Evolutionary conservation across 2,329 filamentous ascomycete species (phyloP), one percentile per base, ranked within the genome.

Genomic region (Aspergillus sp.): DNA sequence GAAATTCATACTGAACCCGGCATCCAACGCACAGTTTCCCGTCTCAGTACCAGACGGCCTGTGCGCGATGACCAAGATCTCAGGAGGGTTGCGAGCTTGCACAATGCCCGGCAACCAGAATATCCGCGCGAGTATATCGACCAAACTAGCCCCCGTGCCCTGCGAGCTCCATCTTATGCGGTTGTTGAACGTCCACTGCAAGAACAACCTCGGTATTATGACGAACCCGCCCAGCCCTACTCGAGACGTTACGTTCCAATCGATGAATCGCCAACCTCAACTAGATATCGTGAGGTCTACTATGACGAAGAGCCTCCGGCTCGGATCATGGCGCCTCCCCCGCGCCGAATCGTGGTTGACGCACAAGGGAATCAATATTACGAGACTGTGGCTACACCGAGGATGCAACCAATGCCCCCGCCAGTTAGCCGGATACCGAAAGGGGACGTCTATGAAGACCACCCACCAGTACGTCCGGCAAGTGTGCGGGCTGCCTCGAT

Each of bases 351-450:
- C 50, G 76, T 95, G 30, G 75, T 94, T 43, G 90, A 96, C 66
- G 82, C 87, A 49, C 88, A 83, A 65, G 90, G 90, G 33, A 87
- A 88, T 61, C 82, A 88, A 61, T 96, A 90, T 68, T 79, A 80
- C 48, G 79, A 81, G 50, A 72, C 74, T 34, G 66, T 77, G 5
- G 62, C 71, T 32, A 59, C 64, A 9, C 63, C 68, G 11, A 56
- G 60, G 42, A 40, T 62, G 43, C 61, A 57, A 53, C 51, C 54
- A 29, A 67, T 61, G 55, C 61, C 53, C 44, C 65, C 54, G 12
- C 64, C 54, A n/a, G 53, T 53, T 29, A 64, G 54, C 31, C 59
- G 63, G 37, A 48, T 63, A 28, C 48, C 61, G 4, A 60, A 56
- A 40, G 45, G 46, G 42, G 65, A 69, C 30, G 45, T 59, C 7